phyloP scores from a whole-genome alignment of 345 rosid genomes.

The Rubroshorea leprosula region DNA sequence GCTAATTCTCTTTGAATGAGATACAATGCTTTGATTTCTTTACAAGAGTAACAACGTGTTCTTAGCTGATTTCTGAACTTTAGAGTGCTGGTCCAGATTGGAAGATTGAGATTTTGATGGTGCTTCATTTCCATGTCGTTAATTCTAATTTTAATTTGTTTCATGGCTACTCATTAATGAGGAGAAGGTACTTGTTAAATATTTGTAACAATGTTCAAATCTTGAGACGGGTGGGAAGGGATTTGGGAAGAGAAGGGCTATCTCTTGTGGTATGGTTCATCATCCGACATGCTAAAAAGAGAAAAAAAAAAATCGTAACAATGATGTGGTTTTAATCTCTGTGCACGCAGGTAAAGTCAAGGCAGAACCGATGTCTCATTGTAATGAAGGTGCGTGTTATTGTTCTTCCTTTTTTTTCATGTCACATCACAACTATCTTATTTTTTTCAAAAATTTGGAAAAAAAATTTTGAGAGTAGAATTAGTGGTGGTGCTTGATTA shows the following conservation, averaged over 20 bases:
- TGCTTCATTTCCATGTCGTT: not conserved
- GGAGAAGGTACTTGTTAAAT: not conserved
- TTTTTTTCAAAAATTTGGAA: no score
- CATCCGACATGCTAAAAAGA: no score
- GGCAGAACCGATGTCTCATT: slow-evolving; percentile 55
- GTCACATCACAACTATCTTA: not conserved
- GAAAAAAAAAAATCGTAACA: no score
- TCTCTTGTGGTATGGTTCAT: no score
- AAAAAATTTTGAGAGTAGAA: no score
- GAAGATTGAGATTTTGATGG: not conserved
- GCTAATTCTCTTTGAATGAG: no score
- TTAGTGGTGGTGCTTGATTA: no score
- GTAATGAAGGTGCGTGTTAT: slow-evolving; percentile 61
- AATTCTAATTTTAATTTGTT: not conserved
- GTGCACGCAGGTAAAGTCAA: slow-evolving; percentile 51
- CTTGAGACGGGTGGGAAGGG: no score
- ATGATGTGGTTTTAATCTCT: slow-evolving; percentile 21
- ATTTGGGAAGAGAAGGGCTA: no score
- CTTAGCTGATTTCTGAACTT: slow-evolving; percentile 9
- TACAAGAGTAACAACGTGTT: not conserved
- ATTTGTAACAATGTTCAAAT: no score
- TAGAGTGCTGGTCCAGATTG: not conserved
- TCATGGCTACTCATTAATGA: not conserved
- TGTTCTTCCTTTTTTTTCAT: slow-evolving; percentile 10
- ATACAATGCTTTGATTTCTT: no score